Percentiles rank a stretch among this genome's conserved stretches.
These are phyloP conservation scores for Talinum fruticosum DNA, from an alignment of 148 eudicot genomes.

Conservation along the genomic window DNA sequence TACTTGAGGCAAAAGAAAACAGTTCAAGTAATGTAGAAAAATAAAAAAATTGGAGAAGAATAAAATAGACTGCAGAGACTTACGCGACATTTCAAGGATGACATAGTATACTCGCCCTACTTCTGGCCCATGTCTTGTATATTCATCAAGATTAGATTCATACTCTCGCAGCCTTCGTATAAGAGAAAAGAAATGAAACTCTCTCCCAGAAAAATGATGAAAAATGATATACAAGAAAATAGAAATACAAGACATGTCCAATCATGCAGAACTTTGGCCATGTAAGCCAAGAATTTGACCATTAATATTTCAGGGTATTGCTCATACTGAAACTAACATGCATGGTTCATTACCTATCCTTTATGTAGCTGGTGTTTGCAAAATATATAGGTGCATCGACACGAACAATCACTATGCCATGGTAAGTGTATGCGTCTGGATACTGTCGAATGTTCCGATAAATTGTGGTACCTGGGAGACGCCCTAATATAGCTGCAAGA, in stretches of 20 bases:
- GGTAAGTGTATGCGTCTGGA: constrained; percentile 90
- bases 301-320: background rate
- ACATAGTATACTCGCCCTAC: constrained; percentile 76
- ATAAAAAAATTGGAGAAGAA: background rate
- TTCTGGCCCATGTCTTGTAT: constrained; percentile 73
- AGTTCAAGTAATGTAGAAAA: background rate
- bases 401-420: constrained; percentile 90
- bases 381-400: constrained; percentile 97
- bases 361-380: constrained; percentile 93
- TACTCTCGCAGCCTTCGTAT: constrained; percentile 77
- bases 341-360: constrained; percentile 59
- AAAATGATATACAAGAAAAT: background rate
- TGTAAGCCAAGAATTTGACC: background rate
- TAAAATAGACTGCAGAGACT: constrained; percentile 30
- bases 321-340: background rate
- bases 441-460: constrained; percentile 88
- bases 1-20: too few relatives aligned
- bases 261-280: constrained; percentile 2
- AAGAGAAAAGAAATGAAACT: background rate
- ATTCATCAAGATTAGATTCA: constrained; percentile 59
- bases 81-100: constrained; percentile 90
- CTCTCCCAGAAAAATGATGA: background rate
- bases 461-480: constrained; percentile 94
- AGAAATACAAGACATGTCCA: constrained; percentile 5
- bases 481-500: constrained; percentile 85